Evolutionary conservation across 305 asterid genomes (phyloP).

Genomic region (Solanum aculeatissimum): DNA sequence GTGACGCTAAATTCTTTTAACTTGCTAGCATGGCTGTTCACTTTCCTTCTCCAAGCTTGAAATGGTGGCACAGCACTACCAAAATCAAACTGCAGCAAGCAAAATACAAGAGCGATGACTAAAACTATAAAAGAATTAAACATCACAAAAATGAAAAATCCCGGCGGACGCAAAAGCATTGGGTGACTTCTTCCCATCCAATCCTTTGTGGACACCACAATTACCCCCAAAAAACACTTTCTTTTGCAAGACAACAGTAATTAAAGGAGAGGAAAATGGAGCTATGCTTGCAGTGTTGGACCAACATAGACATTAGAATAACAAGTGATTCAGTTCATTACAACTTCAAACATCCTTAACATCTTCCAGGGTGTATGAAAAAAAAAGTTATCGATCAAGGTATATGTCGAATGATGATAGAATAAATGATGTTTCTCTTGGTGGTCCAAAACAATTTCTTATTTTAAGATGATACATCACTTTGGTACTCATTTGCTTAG

Average conservation of each 20-base stretch:
- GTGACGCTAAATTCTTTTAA: constrained; percentile 93
- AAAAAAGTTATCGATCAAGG: too few relatives aligned
- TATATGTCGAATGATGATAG: too few relatives aligned
- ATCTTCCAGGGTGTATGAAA: too few relatives aligned
- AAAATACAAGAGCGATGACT: constrained; percentile 4
- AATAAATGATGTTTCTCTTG: too few relatives aligned
- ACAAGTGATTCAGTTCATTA: not conserved
- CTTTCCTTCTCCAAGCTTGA: constrained; percentile 94
- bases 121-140: not conserved
- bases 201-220: not conserved
- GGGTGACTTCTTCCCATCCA: not conserved
- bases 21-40: constrained; percentile 68
- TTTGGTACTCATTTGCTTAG: too few relatives aligned
- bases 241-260: not conserved
- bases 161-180: not conserved
- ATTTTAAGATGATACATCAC: too few relatives aligned
- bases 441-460: too few relatives aligned
- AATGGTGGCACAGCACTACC: constrained; percentile 92
- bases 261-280: not conserved
- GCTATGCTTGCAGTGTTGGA: not conserved
- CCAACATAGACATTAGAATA: not conserved
- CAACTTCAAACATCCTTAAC: not conserved
- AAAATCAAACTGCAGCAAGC: constrained; percentile 53
- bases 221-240: not conserved
- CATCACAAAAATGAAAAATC: not conserved